Conservation (phyloP, 139 green algal species). For the Spirogloea muscicola region DNA sequence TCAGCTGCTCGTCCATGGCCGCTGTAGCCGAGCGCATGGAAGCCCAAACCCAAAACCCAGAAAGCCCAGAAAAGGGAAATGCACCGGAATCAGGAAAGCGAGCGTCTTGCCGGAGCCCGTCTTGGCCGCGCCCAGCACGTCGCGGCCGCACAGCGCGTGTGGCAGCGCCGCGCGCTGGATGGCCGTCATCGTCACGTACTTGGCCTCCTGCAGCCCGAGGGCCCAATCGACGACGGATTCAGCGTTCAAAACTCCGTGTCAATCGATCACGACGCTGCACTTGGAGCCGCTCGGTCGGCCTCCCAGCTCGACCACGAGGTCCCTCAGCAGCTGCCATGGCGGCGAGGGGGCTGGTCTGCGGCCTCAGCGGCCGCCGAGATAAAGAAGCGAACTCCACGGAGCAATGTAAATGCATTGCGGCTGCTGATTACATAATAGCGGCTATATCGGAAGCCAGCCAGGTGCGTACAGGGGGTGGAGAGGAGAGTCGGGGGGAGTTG, state of each 20-base stretch:
- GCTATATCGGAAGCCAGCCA: not conserved
- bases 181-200: slow-evolving; percentile 65
- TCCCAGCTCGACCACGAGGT: too few relatives aligned
- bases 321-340: too few relatives aligned
- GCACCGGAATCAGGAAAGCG: slow-evolving; percentile 85
- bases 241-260: not conserved
- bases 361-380: too few relatives aligned
- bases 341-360: too few relatives aligned
- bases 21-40: not conserved
- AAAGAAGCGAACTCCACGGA: too few relatives aligned
- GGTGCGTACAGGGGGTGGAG: not conserved
- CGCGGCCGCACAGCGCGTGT: slow-evolving; percentile 81
- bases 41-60: not conserved
- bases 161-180: slow-evolving; percentile 90
- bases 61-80: not conserved
- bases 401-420: too few relatives aligned
- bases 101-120: slow-evolving; percentile 97
- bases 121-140: slow-evolving; percentile 94
- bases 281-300: too few relatives aligned
- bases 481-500: too few relatives aligned
- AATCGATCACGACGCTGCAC: slow-evolving; percentile 2
- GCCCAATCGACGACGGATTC: not conserved
- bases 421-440: slow-evolving; percentile 3
- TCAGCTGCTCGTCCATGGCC: not conserved
- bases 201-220: slow-evolving; percentile 11